phyloP scores from a whole-genome alignment of 805 yeast species.

The Teunomyces tritomae region DNA sequence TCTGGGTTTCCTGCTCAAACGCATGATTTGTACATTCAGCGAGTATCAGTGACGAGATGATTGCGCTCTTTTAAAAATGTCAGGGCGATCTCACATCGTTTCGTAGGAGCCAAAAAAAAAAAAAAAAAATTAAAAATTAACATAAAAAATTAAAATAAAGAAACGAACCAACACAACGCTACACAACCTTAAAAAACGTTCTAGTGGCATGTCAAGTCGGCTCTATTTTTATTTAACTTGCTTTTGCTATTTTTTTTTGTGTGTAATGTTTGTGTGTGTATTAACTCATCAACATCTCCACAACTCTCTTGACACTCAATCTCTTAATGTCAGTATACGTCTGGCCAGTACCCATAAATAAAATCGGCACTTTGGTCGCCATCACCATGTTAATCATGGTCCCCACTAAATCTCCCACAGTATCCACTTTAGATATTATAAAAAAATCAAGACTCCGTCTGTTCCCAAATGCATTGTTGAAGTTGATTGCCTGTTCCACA shows the following conservation, averaged over 20 bases:
- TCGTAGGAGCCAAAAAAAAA: background rate
- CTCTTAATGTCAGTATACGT: conserved; percentile 93
- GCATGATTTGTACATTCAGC: conserved; percentile 1
- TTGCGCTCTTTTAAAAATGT: background rate
- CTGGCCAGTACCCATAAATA: conserved; percentile 96
- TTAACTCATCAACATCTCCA: conserved; percentile 70
- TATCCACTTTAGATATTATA: conserved; percentile 91
- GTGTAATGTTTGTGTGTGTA: too few relatives aligned
- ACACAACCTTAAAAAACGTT: background rate
- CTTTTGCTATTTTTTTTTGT: too few relatives aligned
- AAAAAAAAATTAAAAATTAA: too few relatives aligned
- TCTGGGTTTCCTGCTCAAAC: conserved; percentile 1
- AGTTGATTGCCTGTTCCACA: conserved; percentile 90
- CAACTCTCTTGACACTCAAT: conserved; percentile 89
- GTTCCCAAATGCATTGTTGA: conserved; percentile 89
- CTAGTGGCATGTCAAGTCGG: background rate
- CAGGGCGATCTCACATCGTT: background rate
- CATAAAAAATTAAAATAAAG: too few relatives aligned
- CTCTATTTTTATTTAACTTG: too few relatives aligned
- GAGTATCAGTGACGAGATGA: background rate
- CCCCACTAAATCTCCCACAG: conserved; percentile 95
- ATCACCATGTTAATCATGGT: conserved; percentile 97
- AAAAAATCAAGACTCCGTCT: conserved; percentile 81
- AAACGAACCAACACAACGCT: too few relatives aligned
- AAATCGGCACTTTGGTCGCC: conserved; percentile 91